phyloP scores from a whole-genome alignment of 2,329 filamentous ascomycete species.

The Xylogone sp. region DNA sequence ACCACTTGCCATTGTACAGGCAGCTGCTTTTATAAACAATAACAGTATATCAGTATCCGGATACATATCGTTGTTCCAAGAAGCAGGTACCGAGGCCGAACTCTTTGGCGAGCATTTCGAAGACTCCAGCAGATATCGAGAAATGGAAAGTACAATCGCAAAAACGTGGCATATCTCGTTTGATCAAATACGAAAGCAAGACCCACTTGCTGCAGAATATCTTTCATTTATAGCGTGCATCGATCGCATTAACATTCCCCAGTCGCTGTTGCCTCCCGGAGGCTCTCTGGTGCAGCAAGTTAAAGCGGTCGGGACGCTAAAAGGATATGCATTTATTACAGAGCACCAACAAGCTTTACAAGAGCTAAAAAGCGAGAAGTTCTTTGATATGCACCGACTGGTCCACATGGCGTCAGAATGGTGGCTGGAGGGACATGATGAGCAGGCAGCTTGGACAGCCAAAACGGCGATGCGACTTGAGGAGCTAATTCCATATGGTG shows the following conservation, averaged over 20 bases:
- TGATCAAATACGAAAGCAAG: conserved; percentile 4
- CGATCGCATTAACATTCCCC: no score
- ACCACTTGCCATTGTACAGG: no score
- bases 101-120: conserved; percentile 3
- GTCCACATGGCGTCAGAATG: conserved; percentile 6
- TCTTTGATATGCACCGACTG: no score
- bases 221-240: conserved; percentile 8
- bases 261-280: no score
- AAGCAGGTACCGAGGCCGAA: conserved; percentile 7
- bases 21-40: conserved; percentile 5
- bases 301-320: no score
- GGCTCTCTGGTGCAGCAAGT: no score
- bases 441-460: conserved; percentile 1
- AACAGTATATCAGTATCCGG: conserved; percentile 3
- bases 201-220: conserved; percentile 9
- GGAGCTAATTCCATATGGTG: no score
- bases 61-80: conserved; percentile 2
- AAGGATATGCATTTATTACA: conserved; percentile 6
- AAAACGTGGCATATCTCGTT: conserved; percentile 7
- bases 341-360: not conserved
- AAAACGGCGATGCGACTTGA: conserved; percentile 1
- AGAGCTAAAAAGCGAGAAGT: not conserved
- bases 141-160: conserved; percentile 5
- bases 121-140: conserved; percentile 3
- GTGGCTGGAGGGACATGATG: conserved; percentile 3